Evolutionary conservation across 768 basidiomycete species (phyloP).

Genomic region (Pluteus cervinus): DNA sequence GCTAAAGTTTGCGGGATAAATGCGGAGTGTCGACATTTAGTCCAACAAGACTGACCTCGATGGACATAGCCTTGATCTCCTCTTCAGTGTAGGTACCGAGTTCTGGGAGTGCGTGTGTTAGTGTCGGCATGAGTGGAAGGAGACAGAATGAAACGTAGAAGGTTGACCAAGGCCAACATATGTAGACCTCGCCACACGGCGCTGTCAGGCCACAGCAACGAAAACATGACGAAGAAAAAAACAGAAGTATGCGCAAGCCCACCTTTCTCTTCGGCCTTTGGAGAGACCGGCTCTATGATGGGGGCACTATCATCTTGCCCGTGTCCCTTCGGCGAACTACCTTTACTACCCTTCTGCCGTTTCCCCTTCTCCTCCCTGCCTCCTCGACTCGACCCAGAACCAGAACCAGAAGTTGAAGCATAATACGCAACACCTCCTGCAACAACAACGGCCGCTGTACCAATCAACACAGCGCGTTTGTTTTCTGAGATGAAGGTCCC

Average conservation of each 20-base stretch:
- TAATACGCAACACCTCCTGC: constrained; percentile 78
- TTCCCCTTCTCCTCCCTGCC: constrained; percentile 34
- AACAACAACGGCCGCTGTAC: constrained; percentile 63
- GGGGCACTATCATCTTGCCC: constrained; percentile 55
- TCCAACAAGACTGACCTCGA: constrained; percentile 41
- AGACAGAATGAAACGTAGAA: too few relatives aligned
- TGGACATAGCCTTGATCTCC: constrained; percentile 50
- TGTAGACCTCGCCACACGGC: too few relatives aligned
- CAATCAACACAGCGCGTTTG: constrained; percentile 68
- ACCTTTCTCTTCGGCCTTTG: constrained; percentile 29
- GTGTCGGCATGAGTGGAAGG: constrained; percentile 10
- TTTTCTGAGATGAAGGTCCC: constrained; percentile 71
- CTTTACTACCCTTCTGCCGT: constrained; percentile 43
- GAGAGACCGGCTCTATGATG: constrained; percentile 53
- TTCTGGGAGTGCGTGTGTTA: too few relatives aligned
- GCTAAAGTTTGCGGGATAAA: too few relatives aligned
- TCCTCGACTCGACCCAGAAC: constrained; percentile 33
- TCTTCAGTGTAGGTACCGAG: constrained; percentile 41
- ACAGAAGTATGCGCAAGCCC: constrained; percentile 24
- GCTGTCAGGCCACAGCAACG: too few relatives aligned
- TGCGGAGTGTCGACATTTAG: constrained; percentile 1
- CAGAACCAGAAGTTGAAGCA: constrained; percentile 54
- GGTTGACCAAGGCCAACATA: constrained; percentile 8
- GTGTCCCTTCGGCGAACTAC: constrained; percentile 48
- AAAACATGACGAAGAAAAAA: constrained; percentile 11